These are phyloP conservation scores for Kwoniella shivajii DNA, from an alignment of 1,284 basidiomycete genomes.

Conservation along the genomic window DNA sequence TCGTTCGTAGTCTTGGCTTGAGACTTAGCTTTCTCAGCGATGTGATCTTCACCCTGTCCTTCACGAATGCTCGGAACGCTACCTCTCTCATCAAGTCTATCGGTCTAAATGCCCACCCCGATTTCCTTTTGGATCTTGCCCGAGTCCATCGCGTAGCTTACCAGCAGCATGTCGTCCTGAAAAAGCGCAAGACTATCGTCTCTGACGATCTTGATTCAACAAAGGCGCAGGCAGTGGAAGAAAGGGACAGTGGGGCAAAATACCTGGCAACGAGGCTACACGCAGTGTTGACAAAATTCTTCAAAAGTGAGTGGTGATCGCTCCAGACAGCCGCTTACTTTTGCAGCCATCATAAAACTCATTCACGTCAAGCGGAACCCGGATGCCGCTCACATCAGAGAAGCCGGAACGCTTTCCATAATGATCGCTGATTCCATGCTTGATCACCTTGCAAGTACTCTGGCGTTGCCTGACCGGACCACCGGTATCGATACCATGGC, in stretches of 20 bases:
- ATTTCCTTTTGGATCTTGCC: slow-evolving; percentile 75
- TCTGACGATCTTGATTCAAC: slow-evolving; percentile 55
- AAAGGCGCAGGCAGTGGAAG: not conserved
- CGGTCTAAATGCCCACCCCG: slow-evolving; percentile 64
- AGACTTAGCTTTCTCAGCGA: slow-evolving; percentile 67
- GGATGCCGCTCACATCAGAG: slow-evolving; percentile 75
- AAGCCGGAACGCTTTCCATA: slow-evolving; percentile 69
- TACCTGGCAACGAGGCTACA: slow-evolving; percentile 81
- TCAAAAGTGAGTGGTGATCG: slow-evolving; percentile 67
- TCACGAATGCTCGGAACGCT: slow-evolving; percentile 76
- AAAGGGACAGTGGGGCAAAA: slow-evolving; percentile 60
- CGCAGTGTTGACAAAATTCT: slow-evolving; percentile 76
- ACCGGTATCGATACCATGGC: slow-evolving; percentile 65
- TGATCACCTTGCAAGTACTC: slow-evolving; percentile 61
- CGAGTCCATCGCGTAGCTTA: slow-evolving; percentile 69
- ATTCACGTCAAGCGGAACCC: slow-evolving; percentile 74
- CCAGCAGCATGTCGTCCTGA: slow-evolving; percentile 40
- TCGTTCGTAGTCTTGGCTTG: slow-evolving; percentile 67
- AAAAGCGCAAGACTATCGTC: slow-evolving; percentile 39
- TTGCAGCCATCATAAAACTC: slow-evolving; percentile 77
- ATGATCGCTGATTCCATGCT: slow-evolving; percentile 73
- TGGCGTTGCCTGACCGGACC: not conserved
- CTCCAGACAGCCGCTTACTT: not conserved
- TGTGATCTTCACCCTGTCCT: slow-evolving; percentile 81
- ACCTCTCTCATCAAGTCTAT: slow-evolving; percentile 75